Percentiles rank a stretch among this genome's conserved stretches.
These are phyloP conservation scores for Pseudozyma sp. DNA, from an alignment of 1,284 basidiomycete species.

Conservation along the genomic window DNA sequence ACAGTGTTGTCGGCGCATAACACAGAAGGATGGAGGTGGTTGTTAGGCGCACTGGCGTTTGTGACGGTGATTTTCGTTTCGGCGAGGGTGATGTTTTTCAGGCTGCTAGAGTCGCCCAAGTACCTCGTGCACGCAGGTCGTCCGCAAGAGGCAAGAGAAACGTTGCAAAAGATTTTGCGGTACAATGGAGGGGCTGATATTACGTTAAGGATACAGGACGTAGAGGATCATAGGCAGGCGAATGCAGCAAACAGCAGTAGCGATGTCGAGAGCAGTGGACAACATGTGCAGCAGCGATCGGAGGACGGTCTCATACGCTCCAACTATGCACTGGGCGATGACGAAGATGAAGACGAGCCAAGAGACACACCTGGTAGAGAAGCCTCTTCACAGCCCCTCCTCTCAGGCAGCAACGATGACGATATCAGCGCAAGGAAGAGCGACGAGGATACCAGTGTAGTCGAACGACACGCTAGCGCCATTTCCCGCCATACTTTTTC, in stretches of 20 bases:
- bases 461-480: slow-evolving; percentile 8
- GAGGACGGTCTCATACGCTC: not conserved
- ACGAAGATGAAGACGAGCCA: slow-evolving; percentile 1
- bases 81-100: slow-evolving; percentile 84
- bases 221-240: slow-evolving; percentile 23
- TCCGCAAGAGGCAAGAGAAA: slow-evolving; percentile 53
- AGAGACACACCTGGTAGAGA: slow-evolving; percentile 1
- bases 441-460: slow-evolving; percentile 7
- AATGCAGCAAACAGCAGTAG: not conserved
- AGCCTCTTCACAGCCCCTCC: slow-evolving; percentile 8
- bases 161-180: slow-evolving; percentile 54
- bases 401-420: slow-evolving; percentile 2
- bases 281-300: slow-evolving; percentile 16
- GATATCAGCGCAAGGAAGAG: slow-evolving; percentile 7
- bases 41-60: slow-evolving; percentile 37
- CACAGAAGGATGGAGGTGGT: slow-evolving; percentile 47
- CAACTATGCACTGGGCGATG: slow-evolving; percentile 12
- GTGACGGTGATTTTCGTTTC: slow-evolving; percentile 86
- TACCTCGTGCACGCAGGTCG: slow-evolving; percentile 57
- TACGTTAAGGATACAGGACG: slow-evolving; percentile 45
- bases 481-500: not conserved
- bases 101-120: slow-evolving; percentile 86
- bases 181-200: slow-evolving; percentile 51
- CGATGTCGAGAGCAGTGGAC: slow-evolving; percentile 23
- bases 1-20: slow-evolving; percentile 42